Evolutionary conservation across 2,329 filamentous ascomycete genomes (phyloP).

Genomic region (Neurospora sp.): DNA sequence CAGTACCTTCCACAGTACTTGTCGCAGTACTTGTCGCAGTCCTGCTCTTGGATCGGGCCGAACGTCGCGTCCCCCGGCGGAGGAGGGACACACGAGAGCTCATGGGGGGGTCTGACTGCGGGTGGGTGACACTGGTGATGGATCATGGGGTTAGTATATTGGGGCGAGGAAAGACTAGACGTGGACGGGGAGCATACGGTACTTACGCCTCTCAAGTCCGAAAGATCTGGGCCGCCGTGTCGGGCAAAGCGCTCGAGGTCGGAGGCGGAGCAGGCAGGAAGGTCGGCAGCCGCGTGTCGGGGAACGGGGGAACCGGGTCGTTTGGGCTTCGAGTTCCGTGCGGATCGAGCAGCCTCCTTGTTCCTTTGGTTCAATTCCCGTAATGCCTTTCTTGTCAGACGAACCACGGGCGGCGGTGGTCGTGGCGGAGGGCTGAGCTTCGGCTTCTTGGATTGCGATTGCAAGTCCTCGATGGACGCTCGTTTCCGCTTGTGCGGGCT

Average conservation of each 20-base stretch:
- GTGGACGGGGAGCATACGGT: background rate
- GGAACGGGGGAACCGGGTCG: background rate
- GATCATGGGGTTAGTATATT: background rate
- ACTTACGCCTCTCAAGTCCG: background rate
- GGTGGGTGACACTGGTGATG: background rate
- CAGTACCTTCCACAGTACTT: background rate
- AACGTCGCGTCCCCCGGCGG: background rate
- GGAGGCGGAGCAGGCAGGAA: background rate
- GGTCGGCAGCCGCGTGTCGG: background rate
- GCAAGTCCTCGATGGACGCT: background rate
- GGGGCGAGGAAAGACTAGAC: background rate
- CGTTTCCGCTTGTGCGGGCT: background rate
- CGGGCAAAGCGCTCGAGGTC: background rate
- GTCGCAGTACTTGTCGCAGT: background rate
- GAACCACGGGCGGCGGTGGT: background rate
- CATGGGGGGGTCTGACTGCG: background rate
- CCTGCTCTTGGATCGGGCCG: background rate
- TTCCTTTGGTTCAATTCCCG: background rate
- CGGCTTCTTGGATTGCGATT: background rate
- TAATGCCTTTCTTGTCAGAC: background rate
- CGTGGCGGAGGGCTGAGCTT: background rate
- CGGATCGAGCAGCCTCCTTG: background rate
- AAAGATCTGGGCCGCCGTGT: background rate
- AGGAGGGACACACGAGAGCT: background rate
- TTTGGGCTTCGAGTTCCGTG: background rate